A percentile compares a stretch with the other conserved stretches of the same genome.
These are phyloP conservation scores for Grosmannia serpens DNA, from an alignment of 2,329 filamentous ascomycete species.

Conservation along the genomic window DNA sequence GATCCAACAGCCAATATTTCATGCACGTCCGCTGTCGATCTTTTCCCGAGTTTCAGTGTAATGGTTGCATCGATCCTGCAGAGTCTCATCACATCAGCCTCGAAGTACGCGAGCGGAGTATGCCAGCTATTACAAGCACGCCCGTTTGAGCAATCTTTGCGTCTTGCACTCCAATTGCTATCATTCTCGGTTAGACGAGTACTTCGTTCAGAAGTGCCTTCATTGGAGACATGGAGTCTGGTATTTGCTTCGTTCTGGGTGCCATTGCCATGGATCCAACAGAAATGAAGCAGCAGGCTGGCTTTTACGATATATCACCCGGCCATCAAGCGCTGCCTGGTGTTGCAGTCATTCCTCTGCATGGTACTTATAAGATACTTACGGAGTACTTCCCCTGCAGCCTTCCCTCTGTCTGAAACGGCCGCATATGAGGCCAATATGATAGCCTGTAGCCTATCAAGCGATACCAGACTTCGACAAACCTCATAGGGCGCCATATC, in stretches of 20 bases:
- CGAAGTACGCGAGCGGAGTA: too few relatives aligned
- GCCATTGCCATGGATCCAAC: background rate
- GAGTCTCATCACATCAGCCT: background rate
- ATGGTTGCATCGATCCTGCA: background rate
- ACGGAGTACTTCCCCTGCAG: background rate
- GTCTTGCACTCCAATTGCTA: too few relatives aligned
- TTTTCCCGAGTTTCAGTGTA: background rate
- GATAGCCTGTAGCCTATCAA: too few relatives aligned
- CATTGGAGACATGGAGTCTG: background rate
- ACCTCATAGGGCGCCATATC: too few relatives aligned
- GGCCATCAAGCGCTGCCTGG: background rate
- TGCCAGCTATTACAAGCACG: too few relatives aligned
- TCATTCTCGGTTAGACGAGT: too few relatives aligned
- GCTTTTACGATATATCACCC: background rate
- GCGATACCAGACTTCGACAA: too few relatives aligned
- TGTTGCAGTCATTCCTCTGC: background rate
- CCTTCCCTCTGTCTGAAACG: background rate
- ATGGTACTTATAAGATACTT: background rate
- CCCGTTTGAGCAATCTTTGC: too few relatives aligned
- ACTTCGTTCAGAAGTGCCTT: too few relatives aligned
- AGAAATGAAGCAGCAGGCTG: background rate
- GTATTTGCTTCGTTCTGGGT: background rate
- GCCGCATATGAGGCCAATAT: background rate
- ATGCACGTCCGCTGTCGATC: background rate
- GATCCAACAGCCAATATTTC: background rate